Percentiles rank a stretch among this genome's conserved stretches.
phyloP scores from a whole-genome alignment of 208 protist species.

The Naegleria gruberi region DNA sequence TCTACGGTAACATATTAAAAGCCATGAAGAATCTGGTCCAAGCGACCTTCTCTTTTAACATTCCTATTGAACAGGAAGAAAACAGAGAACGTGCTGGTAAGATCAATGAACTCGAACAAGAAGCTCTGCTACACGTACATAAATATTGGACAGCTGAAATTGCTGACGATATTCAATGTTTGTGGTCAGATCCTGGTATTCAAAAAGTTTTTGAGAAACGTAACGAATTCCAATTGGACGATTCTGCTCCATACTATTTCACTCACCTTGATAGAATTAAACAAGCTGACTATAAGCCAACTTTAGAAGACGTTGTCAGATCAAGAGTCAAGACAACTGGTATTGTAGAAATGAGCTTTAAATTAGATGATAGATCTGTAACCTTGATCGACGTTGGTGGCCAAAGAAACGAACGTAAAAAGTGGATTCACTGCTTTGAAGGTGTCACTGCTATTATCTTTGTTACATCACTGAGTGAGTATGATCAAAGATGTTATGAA shows the following conservation, averaged over 20 bases:
- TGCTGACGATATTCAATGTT: conserved; percentile 4
- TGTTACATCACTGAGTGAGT: conserved; percentile 30
- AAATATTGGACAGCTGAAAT: not conserved
- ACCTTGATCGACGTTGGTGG: conserved; percentile 39
- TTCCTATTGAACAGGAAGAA: conserved; percentile 14
- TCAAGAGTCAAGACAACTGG: conserved; percentile 26
- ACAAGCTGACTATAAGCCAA: conserved; percentile 24
- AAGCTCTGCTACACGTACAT: not conserved
- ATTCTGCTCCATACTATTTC: conserved; percentile 45
- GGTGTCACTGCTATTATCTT: conserved; percentile 36
- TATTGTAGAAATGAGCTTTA: conserved; percentile 20
- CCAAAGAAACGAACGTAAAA: conserved; percentile 34
- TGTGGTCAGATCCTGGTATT: conserved; percentile 48
- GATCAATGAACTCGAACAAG: not conserved
- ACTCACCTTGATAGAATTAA: conserved; percentile 12
- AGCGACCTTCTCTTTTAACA: not conserved
- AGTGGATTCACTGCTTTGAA: conserved; percentile 35
- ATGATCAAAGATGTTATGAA: conserved; percentile 50
- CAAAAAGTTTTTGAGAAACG: conserved; percentile 35
- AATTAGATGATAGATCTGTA: not conserved
- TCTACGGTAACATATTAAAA: conserved; percentile 7
- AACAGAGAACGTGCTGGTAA: not conserved
- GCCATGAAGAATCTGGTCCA: conserved; percentile 19
- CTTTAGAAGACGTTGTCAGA: conserved; percentile 22
- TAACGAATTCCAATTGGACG: conserved; percentile 47